Base-by-base conservation (phyloP, 768 basidiomycete species). In the Leccinum ochraceum region DNA sequence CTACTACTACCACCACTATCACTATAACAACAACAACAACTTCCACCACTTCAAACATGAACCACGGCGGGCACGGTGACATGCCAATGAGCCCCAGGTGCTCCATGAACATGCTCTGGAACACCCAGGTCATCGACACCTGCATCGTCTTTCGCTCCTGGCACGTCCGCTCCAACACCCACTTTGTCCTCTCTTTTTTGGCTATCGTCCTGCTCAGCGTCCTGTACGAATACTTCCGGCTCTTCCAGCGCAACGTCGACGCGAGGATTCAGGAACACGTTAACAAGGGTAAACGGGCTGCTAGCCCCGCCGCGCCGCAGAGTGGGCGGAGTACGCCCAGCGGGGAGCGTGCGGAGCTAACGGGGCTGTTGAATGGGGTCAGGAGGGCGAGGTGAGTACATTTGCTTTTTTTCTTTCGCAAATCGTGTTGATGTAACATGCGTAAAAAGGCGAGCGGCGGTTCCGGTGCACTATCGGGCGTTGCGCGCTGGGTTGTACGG, bases 31-130 rank as follows among this genome's bases (percentile, higher is more conserved):
- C 56, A 60, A 20, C 39, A 42, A 42, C 39, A 5, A 32, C 32
- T 32, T 30, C 5, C 14, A 37, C 36, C 37, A 37, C 36, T 42
- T 17, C 42, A n/a, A 20, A 46, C 14, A 74, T 71, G 72, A 76
- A 80, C 65, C 84, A 86, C 69, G 73, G 76, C 54, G 82, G 72
- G 34, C 82, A 85, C 67, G 71, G 76, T 17, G 80, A 79, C 76
- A 78, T 77, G 28, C 28, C 28, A 30, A 30, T 30, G 76, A 75
- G 72, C 20, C 73, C 79, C 0, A 79, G 66, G 65, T 94, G 92
- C 71, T 75, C 83, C 8, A 88, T 90, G 86, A 77, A 90, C 74
- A 94, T 94, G 92, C 84, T 94, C 67, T 93, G 90, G 89, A 92
- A 92, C 75, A 89, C 89, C 42, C 84, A 92, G 58, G 83, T 91